Base-by-base conservation (phyloP, 2,329 filamentous ascomycete species). In the Conoideocrella luteorostrata region DNA sequence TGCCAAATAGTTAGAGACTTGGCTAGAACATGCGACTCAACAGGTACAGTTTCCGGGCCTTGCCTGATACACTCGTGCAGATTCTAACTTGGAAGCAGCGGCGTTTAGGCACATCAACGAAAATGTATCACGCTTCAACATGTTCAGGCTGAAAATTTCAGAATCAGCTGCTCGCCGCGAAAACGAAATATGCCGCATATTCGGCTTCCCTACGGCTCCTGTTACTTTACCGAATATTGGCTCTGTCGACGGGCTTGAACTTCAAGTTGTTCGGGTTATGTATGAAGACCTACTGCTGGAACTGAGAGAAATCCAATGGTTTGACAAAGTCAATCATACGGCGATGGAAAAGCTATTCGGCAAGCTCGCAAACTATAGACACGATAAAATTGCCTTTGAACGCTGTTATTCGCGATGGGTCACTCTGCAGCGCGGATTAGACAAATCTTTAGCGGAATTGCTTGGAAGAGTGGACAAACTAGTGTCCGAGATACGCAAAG, bases 1-100 rank as follows among this genome's bases (percentile, higher is more conserved):
- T 58, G 61, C 32, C 33, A 36, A 23, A 41, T 47, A 11, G 47
- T 52, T 43, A 54, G 52, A 29, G 17, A 42, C 3, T 47, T 20
- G 5, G n/a, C 22, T 23, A 13, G 20, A 11, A 17, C 29, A 38
- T 29, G 3, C 18, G 26, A 43, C 18, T 3, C 15, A 17, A 15
- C 9, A 37, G 33, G 32, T 29, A 35, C 13, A n/a, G 4, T 35
- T 42, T 1, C 17, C 3, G 15, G 13, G 28, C 24, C 7, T n/a
- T n/a, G n/a, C n/a, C n/a, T n/a, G n/a, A n/a, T n/a, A n/a, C n/a
- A n/a, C n/a, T n/a, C n/a, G n/a, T n/a, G n/a, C n/a, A n/a, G n/a
- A n/a, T n/a, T n/a, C n/a, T 39, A 12, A 29, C n/a, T 39, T 2
- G 22, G 6, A 28, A 28, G 13, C 18, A 30, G 37, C 28, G 24